Conservation (phyloP, 306 rosid genomes). For the Rosa multiflora region DNA sequence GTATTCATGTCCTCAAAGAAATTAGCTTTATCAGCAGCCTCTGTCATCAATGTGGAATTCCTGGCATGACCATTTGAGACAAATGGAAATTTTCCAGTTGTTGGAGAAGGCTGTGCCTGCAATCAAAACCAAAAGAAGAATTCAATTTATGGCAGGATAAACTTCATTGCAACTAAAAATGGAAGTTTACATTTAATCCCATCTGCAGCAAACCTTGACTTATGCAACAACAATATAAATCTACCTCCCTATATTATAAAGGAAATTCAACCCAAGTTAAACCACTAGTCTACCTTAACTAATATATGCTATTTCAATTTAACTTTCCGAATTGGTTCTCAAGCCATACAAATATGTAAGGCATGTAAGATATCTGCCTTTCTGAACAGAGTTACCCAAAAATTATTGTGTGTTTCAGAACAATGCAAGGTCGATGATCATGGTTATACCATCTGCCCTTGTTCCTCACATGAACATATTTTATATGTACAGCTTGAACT, state of each 20-base stretch:
- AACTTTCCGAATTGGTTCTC: not conserved
- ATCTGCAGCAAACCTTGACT: not conserved
- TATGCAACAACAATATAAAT: not conserved
- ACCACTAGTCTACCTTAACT: not conserved
- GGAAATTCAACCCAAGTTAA: constrained; percentile 4
- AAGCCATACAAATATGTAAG: not conserved
- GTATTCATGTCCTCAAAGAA: constrained; percentile 43
- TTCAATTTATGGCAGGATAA: constrained; percentile 24
- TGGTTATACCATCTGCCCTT: not conserved
- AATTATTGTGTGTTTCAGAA: not conserved
- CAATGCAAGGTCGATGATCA: not conserved
- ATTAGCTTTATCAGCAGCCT: constrained; percentile 41
- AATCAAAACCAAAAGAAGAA: constrained; percentile 34
- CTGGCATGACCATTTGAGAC: constrained; percentile 40
- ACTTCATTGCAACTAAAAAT: constrained; percentile 12
- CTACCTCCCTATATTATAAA: not conserved
- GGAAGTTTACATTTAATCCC: constrained; percentile 1
- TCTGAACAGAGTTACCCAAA: not conserved
- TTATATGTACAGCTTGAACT: not conserved
- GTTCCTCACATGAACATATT: not conserved
- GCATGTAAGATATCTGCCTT: not conserved
- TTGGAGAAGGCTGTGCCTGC: constrained; percentile 97
- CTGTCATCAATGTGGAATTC: constrained; percentile 36
- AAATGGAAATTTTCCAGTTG: constrained; percentile 81
- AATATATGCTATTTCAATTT: not conserved